Evolutionary conservation across 768 basidiomycete genomes (phyloP), one percentile per base, ranked within the genome.

Genomic region (Naganishia antarctica): DNA sequence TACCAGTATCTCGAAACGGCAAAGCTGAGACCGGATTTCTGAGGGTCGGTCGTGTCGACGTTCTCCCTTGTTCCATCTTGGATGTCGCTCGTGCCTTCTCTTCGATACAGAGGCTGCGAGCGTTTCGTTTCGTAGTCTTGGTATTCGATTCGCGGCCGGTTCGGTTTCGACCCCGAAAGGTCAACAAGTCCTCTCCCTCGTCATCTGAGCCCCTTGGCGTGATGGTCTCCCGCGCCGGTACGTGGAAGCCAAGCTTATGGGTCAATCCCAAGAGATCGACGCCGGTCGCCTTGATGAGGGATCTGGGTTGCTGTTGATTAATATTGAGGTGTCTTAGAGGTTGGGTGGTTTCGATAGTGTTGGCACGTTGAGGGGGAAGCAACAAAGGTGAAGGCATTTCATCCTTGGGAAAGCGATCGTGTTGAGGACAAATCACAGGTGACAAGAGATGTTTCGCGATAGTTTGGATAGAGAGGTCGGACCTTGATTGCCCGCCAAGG

Each of bases 151-250:
- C 23, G 5, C 23, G 34, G 1, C 50, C 21, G n/a, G 31, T 21
- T 21, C 18, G n/a, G n/a, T 29, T n/a, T 25, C n/a, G 12, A 2
- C 34, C 18, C 31, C 34, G 2, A 40, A 57, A 25, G 4, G 21
- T 40, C 37, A 57, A 23, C 37, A 57, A 16, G 53, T 7, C n/a
- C 13, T 57, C 53, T 13, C 53, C 37, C n/a, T 57, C 53, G 23
- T 57, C 34, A 23, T 57, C 53, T 18, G 53, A 57, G 1, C 53
- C 53, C 37, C 53, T 57, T 18, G 53, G 53, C 37, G 53, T 57
- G 31, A 32, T 41, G 2, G 34, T 57, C n/a, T 57, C 53, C 4
- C 53, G 53, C 6, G 34, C 23, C 5, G 53, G 53, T 11, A 25
- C 53, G 25, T 57, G 53, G 23, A 57, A 57, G 34, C 53, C 53